phyloP scores from a whole-genome alignment of 805 yeast species.

The Cephaloascus albidus region DNA sequence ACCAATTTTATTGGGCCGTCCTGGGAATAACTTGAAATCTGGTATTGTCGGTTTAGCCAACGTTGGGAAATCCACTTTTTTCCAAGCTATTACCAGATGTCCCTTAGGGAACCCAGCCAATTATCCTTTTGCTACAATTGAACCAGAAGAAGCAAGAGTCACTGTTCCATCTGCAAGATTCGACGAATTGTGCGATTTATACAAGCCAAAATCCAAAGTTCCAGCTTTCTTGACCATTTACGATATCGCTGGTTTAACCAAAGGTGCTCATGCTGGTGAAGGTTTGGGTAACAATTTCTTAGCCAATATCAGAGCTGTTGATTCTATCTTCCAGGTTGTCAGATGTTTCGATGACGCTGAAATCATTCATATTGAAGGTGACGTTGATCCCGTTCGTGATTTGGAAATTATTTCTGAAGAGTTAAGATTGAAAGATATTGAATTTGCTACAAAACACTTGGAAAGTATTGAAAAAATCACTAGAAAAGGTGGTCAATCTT shows the following conservation, averaged over 20 bases:
- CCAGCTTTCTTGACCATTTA: conserved; percentile 91
- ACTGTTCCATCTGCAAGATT: conserved; percentile 87
- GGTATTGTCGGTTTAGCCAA: conserved; percentile 96
- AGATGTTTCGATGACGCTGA: conserved; percentile 98
- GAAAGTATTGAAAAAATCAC: conserved; percentile 73
- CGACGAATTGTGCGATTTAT: conserved; percentile 64
- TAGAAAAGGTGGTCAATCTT: conserved; percentile 80
- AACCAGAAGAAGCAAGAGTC: conserved; percentile 96
- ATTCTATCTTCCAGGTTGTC: conserved; percentile 95
- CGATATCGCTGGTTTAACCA: conserved; percentile 97
- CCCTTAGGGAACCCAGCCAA: conserved; percentile 95
- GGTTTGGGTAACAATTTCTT: conserved; percentile 97
- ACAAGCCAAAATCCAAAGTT: conserved; percentile 75
- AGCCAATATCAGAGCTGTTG: conserved; percentile 94
- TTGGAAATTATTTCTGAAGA: conserved; percentile 86
- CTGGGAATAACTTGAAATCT: conserved; percentile 39
- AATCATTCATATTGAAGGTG: conserved; percentile 94
- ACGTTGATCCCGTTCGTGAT: conserved; percentile 92
- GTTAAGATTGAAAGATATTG: conserved; percentile 93
- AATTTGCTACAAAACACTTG: conserved; percentile 76
- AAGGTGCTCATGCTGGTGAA: conserved; percentile 94
- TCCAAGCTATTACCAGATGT: conserved; percentile 92
- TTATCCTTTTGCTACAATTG: conserved; percentile 96
- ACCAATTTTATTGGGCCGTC: conserved; percentile 75
- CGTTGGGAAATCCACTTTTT: conserved; percentile 95